Percentiles rank a stretch among this genome's conserved stretches.
Evolutionary conservation across 2,329 filamentous ascomycete genomes (phyloP).

Genomic region (Volutella citrinella): DNA sequence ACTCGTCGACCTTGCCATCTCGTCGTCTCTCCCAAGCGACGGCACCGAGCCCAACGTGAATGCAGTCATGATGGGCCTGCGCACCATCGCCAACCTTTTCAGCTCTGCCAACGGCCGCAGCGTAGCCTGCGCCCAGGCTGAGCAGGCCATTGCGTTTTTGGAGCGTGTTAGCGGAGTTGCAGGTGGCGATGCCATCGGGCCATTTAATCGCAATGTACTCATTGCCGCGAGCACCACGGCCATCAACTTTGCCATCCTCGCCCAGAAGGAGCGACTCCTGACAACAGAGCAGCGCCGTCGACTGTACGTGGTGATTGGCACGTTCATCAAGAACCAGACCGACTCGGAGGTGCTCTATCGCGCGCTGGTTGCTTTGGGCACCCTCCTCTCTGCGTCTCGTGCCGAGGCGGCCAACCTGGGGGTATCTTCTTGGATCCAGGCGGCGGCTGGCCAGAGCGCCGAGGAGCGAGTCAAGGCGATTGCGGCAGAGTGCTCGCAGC

Average conservation of each 20-base stretch:
- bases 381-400: constrained; percentile 55
- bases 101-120: constrained; percentile 67
- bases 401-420: constrained; percentile 41
- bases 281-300: constrained; percentile 30
- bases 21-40: constrained; percentile 42
- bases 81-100: constrained; percentile 82
- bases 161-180: constrained; percentile 56
- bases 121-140: constrained; percentile 56
- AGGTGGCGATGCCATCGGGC: constrained; percentile 46
- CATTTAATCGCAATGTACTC: constrained; percentile 72
- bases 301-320: constrained; percentile 59
- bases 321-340: constrained; percentile 61
- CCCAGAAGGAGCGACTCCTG: constrained; percentile 44
- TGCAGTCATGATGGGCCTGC: constrained; percentile 81
- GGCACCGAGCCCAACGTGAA: constrained; percentile 64
- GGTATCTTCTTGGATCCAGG: constrained; percentile 38
- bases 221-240: constrained; percentile 79
- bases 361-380: constrained; percentile 78
- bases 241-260: constrained; percentile 80
- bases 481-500: constrained; percentile 43
- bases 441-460: constrained; percentile 39
- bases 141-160: constrained; percentile 60
- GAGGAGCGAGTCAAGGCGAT: constrained; percentile 49
- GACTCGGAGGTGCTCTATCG: constrained; percentile 85
- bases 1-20: constrained; percentile 55